These are phyloP conservation scores for Amanita brunnescens DNA, from an alignment of 768 basidiomycete genomes.

Conservation along the genomic window DNA sequence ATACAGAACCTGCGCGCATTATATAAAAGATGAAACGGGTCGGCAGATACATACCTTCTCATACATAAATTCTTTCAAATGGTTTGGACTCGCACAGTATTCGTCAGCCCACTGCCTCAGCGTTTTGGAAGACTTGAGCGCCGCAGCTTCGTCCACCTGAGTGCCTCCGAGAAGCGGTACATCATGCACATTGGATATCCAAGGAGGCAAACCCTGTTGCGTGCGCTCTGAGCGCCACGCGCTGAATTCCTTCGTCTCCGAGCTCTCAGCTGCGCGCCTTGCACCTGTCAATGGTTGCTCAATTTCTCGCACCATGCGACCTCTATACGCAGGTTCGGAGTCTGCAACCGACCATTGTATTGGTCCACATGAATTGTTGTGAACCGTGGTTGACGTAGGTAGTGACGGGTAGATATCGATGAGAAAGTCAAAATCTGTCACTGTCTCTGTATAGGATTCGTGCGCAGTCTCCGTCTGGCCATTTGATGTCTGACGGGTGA, in stretches of 20 bases:
- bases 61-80: constrained; percentile 73
- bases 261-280: constrained; percentile 29
- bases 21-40: not conserved
- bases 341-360: constrained; percentile 58
- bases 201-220: constrained; percentile 39
- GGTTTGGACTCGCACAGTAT: constrained; percentile 62
- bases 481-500: constrained; percentile 26
- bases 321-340: constrained; percentile 54
- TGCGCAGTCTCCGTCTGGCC: constrained; percentile 26
- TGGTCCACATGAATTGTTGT: constrained; percentile 27
- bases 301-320: constrained; percentile 51
- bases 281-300: constrained; percentile 23
- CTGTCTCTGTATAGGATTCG: constrained; percentile 49
- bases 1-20: constrained; percentile 26
- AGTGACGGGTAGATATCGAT: constrained; percentile 36
- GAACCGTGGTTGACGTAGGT: constrained; percentile 14
- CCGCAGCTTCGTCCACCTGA: not conserved
- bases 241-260: constrained; percentile 29
- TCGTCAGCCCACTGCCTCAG: constrained; percentile 77
- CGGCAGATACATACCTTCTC: constrained; percentile 38
- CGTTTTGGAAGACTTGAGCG: constrained; percentile 47
- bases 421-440: constrained; percentile 63
- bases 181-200: constrained; percentile 18
- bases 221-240: constrained; percentile 28
- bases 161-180: not conserved